These are phyloP conservation scores for Blastobotrys raffinosifermentans DNA, from an alignment of 1,139 yeast genomes.

Conservation along the genomic window DNA sequence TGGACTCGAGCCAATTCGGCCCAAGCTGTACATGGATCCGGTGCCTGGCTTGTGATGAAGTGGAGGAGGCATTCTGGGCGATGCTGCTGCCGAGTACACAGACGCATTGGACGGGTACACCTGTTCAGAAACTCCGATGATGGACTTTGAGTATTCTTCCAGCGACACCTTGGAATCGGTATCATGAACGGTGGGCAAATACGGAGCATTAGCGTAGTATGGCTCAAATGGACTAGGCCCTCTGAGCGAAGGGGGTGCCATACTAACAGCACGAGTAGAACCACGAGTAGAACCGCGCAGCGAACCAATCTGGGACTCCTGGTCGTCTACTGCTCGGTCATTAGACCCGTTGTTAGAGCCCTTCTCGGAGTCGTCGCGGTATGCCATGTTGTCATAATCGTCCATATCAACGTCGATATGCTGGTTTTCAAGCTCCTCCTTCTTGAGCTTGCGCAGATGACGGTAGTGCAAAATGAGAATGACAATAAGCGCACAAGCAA, in stretches of 20 bases:
- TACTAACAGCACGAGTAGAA: not conserved
- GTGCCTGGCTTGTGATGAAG: constrained; percentile 3
- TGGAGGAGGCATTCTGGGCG: constrained; percentile 3
- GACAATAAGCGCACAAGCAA: constrained; percentile 28
- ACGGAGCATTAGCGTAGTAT: constrained; percentile 20
- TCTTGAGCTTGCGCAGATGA: constrained; percentile 28
- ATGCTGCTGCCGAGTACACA: constrained; percentile 12
- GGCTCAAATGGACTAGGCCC: too few species aligned
- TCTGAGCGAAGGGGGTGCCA: too few species aligned
- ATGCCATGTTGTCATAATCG: constrained; percentile 13
- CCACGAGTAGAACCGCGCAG: not conserved
- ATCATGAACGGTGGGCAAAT: constrained; percentile 18
- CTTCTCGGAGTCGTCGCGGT: not conserved
- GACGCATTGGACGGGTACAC: constrained; percentile 16
- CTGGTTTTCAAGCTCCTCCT: constrained; percentile 33
- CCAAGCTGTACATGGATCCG: not conserved
- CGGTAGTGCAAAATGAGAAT: constrained; percentile 31
- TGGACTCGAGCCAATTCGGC: not conserved
- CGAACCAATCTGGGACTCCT: not conserved
- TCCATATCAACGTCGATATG: constrained; percentile 33
- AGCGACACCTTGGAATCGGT: constrained; percentile 20
- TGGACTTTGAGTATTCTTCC: constrained; percentile 23
- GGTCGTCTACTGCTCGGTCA: constrained; percentile 1
- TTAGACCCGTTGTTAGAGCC: constrained; percentile 11
- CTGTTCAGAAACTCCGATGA: constrained; percentile 18